These are phyloP conservation scores for Entomophthora muscae DNA, from an alignment of 371 early-diverging fungal genomes.

Conservation along the genomic window DNA sequence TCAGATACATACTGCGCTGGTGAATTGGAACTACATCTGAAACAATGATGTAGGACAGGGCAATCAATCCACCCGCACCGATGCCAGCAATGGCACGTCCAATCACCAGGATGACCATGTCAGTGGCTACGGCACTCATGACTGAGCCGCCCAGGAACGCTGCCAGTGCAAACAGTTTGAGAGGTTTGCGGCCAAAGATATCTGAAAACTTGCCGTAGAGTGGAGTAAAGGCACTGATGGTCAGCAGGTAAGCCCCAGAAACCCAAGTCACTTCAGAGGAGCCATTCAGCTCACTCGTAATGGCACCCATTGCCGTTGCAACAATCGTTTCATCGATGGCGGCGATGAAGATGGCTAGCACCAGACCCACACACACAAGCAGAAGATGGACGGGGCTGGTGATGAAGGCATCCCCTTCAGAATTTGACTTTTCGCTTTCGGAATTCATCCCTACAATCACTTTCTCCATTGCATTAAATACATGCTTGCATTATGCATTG, in stretches of 20 bases:
- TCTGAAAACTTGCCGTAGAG: conserved; percentile 18
- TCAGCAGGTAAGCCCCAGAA: background rate
- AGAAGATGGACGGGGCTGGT: background rate
- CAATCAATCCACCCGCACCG: conserved; percentile 47
- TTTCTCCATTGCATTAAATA: no score
- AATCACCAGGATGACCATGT: conserved; percentile 42
- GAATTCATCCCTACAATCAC: no score
- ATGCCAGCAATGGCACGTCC: conserved; percentile 38
- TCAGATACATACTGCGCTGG: conserved; percentile 44
- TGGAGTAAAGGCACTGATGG: conserved; percentile 4
- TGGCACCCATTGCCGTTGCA: background rate
- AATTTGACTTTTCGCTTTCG: no score
- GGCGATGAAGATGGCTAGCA: conserved; percentile 29
- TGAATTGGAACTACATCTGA: conserved; percentile 42
- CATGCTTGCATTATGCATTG: no score
- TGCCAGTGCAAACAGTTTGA: conserved; percentile 21
- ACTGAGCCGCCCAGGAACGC: conserved; percentile 41
- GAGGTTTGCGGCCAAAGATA: conserved; percentile 39
- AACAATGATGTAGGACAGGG: conserved; percentile 44
- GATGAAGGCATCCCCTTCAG: no score
- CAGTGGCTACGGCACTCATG: conserved; percentile 30
- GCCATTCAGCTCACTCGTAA: background rate
- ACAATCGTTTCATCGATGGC: conserved; percentile 17
- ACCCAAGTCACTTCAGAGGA: background rate
- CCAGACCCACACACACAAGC: conserved; percentile 11